These are phyloP conservation scores for Trypanosoma mega DNA, from an alignment of 208 protist species.

Conservation along the genomic window DNA sequence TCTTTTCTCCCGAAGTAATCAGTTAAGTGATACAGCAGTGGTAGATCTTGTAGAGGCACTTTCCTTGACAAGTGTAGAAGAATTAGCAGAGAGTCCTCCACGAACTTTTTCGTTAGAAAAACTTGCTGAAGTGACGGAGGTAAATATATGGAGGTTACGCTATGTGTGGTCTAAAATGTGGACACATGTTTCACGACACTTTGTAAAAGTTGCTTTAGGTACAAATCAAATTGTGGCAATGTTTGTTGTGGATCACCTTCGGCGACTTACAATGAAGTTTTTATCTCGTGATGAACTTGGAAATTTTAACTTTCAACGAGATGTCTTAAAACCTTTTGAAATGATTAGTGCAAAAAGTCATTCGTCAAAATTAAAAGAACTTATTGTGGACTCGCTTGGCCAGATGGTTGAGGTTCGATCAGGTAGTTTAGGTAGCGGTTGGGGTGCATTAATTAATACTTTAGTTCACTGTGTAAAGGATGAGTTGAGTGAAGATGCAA, in stretches of 20 bases:
- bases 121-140: conserved; percentile 86
- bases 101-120: conserved; percentile 82
- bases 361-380: conserved; percentile 44
- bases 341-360: conserved; percentile 49
- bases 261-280: conserved; percentile 90
- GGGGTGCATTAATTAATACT: conserved; percentile 68
- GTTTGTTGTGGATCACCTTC: conserved; percentile 87
- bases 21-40: conserved; percentile 52
- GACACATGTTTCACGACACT: conserved; percentile 58
- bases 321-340: conserved; percentile 92
- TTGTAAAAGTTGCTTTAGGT: conserved; percentile 58
- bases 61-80: conserved; percentile 57
- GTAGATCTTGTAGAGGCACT: conserved; percentile 77
- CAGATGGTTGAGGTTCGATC: conserved; percentile 47
- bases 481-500: no score
- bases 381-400: conserved; percentile 61
- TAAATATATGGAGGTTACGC: conserved; percentile 86
- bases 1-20: conserved; percentile 61
- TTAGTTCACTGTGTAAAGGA: conserved; percentile 23
- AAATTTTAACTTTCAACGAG: conserved; percentile 90
- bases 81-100: conserved; percentile 36
- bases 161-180: conserved; percentile 88
- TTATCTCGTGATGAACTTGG: conserved; percentile 70
- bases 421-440: conserved; percentile 81
- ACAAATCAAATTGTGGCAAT: conserved; percentile 66